Evolutionary conservation across 441 rosid species (phyloP), one percentile per base, ranked within the genome.

Genomic region (Euphorbia neoarborescens): DNA sequence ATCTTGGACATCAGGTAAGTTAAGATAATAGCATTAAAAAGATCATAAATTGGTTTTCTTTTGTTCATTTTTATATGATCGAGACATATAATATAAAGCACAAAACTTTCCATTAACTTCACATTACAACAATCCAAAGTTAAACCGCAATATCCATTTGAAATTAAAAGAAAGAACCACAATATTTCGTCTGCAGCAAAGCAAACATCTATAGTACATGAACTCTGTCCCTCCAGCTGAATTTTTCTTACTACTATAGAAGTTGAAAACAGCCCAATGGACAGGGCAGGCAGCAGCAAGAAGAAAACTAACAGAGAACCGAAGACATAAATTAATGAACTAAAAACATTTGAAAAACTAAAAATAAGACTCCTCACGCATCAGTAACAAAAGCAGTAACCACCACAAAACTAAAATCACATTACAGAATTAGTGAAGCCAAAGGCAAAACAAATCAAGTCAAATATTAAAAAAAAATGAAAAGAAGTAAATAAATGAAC

Each of bases 141-240:
- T 64, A 58, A 46, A 58, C 38, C 64, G 63, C 19, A 66, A 69
- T 30, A 22, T 51, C 24, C 24, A 35, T 63, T 46, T 42, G 27
- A 68, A 61, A 42, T 51, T 42, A 24, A 32, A 27, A 17, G 65
- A 74, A 2, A 61, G 57, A 12, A 48, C 63, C 71, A 74, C 48
- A 63, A 81, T 74, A 84, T 76, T 74, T 65, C 75, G 65, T 62
- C 57, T 62, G 44, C 70, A 69, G 67, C 69, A 48, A 74, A 76
- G n/a, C n/a, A n/a, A n/a, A n/a, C n/a, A n/a, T n/a, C n/a, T n/a
- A n/a, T n/a, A n/a, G n/a, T n/a, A n/a, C n/a, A 59, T 66, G 66
- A 20, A 48, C 53, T 73, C 80, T 80, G 77, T 69, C 79, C 61
- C 38, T 59, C 71, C 54, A 62, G 60, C 56, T 57, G 73, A 65